A percentile compares a stretch with the other conserved stretches of the same genome.
Conservation (phyloP, 2,329 filamentous ascomycete species). For the Rhynchosporium graminicola region DNA sequence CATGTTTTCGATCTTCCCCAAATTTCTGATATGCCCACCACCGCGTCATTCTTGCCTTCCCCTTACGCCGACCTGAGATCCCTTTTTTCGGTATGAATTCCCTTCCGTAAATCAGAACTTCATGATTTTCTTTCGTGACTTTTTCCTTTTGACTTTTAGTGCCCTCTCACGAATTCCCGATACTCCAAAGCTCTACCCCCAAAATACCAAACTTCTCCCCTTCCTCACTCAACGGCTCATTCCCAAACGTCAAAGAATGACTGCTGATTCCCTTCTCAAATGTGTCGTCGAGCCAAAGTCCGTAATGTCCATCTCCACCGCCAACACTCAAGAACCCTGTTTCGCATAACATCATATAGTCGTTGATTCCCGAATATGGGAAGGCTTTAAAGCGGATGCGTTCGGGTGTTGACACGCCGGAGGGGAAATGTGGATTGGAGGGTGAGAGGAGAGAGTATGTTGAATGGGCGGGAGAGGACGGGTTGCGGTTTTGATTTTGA, state of each 20-base stretch:
- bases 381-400: conserved; percentile 95
- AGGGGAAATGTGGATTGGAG: conserved; percentile 28
- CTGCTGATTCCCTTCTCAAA: conserved; percentile 83
- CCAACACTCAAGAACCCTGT: conserved; percentile 81
- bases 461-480: conserved; percentile 16
- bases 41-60: background rate
- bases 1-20: conserved; percentile 8
- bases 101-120: background rate
- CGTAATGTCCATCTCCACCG: conserved; percentile 86
- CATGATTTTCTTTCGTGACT: background rate
- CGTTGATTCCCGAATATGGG: conserved; percentile 92
- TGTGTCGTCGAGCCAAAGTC: conserved; percentile 87
- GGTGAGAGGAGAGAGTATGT: conserved; percentile 41
- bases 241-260: conserved; percentile 87
- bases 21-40: background rate
- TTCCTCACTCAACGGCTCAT: conserved; percentile 89
- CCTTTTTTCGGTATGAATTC: background rate
- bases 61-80: background rate
- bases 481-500: background rate
- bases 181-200: conserved; percentile 90
- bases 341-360: conserved; percentile 96
- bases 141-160: background rate
- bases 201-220: conserved; percentile 89
- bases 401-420: conserved; percentile 59
- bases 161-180: conserved; percentile 55